Evolutionary conservation across 257 asterid genomes (phyloP).

Genomic region (Rehmannia glutinosa): DNA sequence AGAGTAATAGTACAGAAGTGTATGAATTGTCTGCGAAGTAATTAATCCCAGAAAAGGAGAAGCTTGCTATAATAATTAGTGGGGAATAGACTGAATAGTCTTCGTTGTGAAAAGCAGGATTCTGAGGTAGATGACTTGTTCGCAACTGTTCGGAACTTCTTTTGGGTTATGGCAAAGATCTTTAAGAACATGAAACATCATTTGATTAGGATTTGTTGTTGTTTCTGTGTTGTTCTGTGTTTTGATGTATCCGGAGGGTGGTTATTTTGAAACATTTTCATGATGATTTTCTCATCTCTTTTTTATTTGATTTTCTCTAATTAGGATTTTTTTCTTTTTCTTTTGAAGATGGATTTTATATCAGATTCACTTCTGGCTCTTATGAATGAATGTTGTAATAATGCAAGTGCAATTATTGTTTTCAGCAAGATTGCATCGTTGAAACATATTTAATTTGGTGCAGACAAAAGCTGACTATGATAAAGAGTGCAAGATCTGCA

Average conservation of each 20-base stretch:
- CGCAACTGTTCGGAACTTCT: background rate
- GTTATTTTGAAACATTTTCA: background rate
- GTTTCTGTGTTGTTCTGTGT: background rate
- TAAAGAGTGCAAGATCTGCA: slow-evolving; percentile 97
- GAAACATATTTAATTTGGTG: background rate
- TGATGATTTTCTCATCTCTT: background rate
- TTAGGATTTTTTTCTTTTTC: background rate
- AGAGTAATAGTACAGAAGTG: background rate
- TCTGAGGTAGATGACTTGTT: background rate
- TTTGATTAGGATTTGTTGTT: background rate
- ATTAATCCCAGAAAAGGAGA: background rate
- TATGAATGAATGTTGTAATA: background rate
- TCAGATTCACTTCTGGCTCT: background rate
- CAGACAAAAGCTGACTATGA: slow-evolving; percentile 96
- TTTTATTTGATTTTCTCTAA: background rate
- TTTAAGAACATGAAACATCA: background rate
- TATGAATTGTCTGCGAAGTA: background rate
- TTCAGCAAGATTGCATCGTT: slow-evolving; percentile 9
- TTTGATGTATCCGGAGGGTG: background rate
- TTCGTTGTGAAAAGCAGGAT: background rate
- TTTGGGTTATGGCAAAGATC: background rate
- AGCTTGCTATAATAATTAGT: background rate
- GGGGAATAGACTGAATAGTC: background rate
- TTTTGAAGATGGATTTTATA: background rate
- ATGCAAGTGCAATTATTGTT: background rate